Evolutionary conservation across 805 yeast genomes (phyloP), one percentile per base, ranked within the genome.

Genomic region (Teunomyces tritomae): DNA sequence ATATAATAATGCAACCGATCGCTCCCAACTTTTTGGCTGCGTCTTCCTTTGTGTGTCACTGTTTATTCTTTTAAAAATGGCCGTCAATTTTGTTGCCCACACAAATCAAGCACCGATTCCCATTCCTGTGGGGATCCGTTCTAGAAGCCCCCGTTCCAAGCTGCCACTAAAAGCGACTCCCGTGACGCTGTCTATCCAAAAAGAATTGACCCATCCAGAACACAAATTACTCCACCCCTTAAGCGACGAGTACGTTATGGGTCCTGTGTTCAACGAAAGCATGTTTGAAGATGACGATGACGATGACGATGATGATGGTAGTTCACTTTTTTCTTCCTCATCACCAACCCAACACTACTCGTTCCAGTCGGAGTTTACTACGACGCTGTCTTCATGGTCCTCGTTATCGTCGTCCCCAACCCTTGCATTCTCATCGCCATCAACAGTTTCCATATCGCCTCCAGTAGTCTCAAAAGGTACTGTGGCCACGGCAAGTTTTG

Each of bases 191-290:
- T 24, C 45, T 11, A 8, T 43, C 7, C 45, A 43, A 17, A 17
- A 9, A 11, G 29, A n/a, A 37, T 28, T 28, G 14, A 29, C 5
- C 13, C 40, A 17, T 36, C 36, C 45, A 26, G 41, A 42, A 27
- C 28, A 33, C 32, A 30, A 37, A 47, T 37, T 28, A 27, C 30
- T 24, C 41, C 43, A 43, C 26, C 41, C 52, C 11, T 28, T 44
- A 14, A 36, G 45, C 44, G 44, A 47, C 43, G 48, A 47, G 30
- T 47, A 47, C 28, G 49, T 47, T 9, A 10, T 39, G 27, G 43
- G 43, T 13, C 34, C 40, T 4, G 13, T 27, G 24, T 37, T 30
- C 16, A 33, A 46, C 27, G 46, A 43, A 11, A 10, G 28, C 13
- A 20, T 20, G 28, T 37, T 37, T 24, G 36, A 29, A 24, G 46